Conservation (phyloP, 164 flowering plant species). For the Akebia trifoliata region DNA sequence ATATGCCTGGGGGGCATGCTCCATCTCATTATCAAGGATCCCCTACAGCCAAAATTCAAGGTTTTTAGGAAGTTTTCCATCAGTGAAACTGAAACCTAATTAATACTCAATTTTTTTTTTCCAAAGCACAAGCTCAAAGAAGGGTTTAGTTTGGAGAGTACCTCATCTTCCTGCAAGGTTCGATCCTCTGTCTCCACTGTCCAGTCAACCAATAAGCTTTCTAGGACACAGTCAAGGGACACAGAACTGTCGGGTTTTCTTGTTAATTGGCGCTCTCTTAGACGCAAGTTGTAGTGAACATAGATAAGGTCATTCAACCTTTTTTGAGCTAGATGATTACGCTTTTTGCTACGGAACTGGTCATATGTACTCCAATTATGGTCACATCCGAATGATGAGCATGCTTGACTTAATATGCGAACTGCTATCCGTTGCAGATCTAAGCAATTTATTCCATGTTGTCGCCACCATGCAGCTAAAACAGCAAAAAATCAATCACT, state of each 20-base stretch:
- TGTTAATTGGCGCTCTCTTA: constrained; percentile 53
- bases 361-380: constrained; percentile 73
- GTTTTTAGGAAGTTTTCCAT: neutral
- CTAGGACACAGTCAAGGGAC: constrained; percentile 44
- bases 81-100: neutral
- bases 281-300: constrained; percentile 75
- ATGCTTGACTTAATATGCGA: constrained; percentile 77
- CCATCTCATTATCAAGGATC: constrained; percentile 42
- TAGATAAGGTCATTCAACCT: constrained; percentile 53
- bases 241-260: constrained; percentile 26
- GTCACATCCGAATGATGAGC: constrained; percentile 74
- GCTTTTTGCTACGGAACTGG: constrained; percentile 41
- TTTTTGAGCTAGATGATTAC: constrained; percentile 46
- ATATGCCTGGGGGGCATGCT: constrained; percentile 33
- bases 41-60: constrained; percentile 28
- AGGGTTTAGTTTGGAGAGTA: constrained; percentile 10
- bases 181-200: constrained; percentile 53
- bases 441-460: constrained; percentile 76
- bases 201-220: constrained; percentile 61
- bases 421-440: constrained; percentile 73
- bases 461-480: constrained; percentile 96
- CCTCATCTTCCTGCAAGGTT: constrained; percentile 61
- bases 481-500: constrained; percentile 8
- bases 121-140: neutral
- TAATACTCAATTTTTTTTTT: no score